These are phyloP conservation scores for Cephaloascus fragrans DNA, from an alignment of 805 yeast species.

Conservation along the genomic window DNA sequence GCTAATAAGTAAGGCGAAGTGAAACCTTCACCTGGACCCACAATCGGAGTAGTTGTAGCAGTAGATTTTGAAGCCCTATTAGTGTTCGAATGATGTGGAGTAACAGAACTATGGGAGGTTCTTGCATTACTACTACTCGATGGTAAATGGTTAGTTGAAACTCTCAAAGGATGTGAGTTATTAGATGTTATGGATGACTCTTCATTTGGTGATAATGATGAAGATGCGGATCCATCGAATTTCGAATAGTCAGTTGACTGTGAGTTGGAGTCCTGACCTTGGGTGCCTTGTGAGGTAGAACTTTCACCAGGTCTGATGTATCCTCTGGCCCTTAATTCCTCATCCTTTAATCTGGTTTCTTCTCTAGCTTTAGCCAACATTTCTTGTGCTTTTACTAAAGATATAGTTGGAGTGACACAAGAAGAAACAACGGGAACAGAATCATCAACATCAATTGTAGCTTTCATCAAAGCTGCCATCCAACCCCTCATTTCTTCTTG, in stretches of 20 bases:
- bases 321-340: slow-evolving; percentile 36
- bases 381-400: slow-evolving; percentile 80
- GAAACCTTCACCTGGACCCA: slow-evolving; percentile 31
- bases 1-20: slow-evolving; percentile 63
- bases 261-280: slow-evolving; percentile 14
- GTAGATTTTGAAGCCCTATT: slow-evolving; percentile 10
- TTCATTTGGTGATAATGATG: slow-evolving; percentile 11
- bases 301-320: slow-evolving; percentile 8
- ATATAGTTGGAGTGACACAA: slow-evolving; percentile 91
- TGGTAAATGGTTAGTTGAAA: neutral
- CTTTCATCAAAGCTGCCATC: slow-evolving; percentile 91
- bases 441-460: slow-evolving; percentile 94
- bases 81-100: slow-evolving; percentile 3
- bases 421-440: slow-evolving; percentile 85
- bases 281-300: neutral
- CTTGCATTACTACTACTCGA: neutral
- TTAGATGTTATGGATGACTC: slow-evolving; percentile 7
- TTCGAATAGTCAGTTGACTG: slow-evolving; percentile 11
- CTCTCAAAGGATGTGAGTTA: neutral
- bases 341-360: slow-evolving; percentile 49
- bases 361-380: slow-evolving; percentile 76
- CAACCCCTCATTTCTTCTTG: slow-evolving; percentile 88
- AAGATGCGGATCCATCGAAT: slow-evolving; percentile 20
- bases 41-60: slow-evolving; percentile 11
- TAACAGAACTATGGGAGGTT: neutral